Base-by-base conservation (phyloP, 129 eudicot species). In the Artemisia annua region DNA sequence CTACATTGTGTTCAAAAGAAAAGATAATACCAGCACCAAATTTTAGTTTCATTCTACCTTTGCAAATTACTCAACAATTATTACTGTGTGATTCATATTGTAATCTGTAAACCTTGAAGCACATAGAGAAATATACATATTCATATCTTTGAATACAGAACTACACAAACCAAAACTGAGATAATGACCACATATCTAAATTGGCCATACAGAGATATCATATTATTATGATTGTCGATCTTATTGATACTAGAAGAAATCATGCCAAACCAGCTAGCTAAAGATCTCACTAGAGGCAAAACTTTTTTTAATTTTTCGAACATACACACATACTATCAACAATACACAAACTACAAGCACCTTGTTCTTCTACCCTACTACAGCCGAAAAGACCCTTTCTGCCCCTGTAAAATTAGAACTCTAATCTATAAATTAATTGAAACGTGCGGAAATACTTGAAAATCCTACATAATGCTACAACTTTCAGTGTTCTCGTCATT, bases 401-500 rank as follows among this genome's bases (percentile, higher is more conserved):
- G 72, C 76, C 82, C 81, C 77, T 71, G 71, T 78, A 57, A 54
- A 69, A 71, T 48, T 51, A 50, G 70, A 62, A 24, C n/a, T 39
- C 61, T 68, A 2, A 67, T 63, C 73, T 76, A 48, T 68, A 49
- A 69, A 69, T 16, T 28, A 76, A 76, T 28, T 48, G 61, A 68
- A 75, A 30, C 59, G 7, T 44, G 43, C 53, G 49, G 60, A 15
- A 71, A 16, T 58, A 64, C 73, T 78, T 11, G 17, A 13, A 65
- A 64, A 63, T 67, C 43, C 59, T 55, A 91, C 97, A 91, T 91
- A 18, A 91, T 86, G 78, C 96, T 91, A 78, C 97, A 91, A 50
- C 97, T 86, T 26, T 70, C 79, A 13, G 97, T 88, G 78, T 91
- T 91, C 83, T 91, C 97, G 48, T 91, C 97, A 32, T 80, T 91